Evolutionary conservation across 805 yeast species (phyloP), one percentile per base, ranked within the genome.

Genomic region (Candida khao-thaluensis): DNA sequence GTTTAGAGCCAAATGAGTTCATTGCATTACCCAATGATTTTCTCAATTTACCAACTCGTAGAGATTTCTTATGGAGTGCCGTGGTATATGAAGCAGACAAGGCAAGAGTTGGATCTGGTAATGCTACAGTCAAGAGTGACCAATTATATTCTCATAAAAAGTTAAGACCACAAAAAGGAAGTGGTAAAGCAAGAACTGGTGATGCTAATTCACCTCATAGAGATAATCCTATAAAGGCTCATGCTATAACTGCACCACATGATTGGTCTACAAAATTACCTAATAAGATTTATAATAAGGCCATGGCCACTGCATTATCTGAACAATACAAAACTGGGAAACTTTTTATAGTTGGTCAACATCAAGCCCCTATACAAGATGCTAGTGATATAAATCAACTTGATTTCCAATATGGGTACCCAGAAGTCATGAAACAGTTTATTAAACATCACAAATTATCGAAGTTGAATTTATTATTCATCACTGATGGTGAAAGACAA

Each of bases 121-220:
- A 82, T 54, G 95, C 93, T 22, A 83, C 87, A 25, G 87, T 93
- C 42, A 82, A 96, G 63, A 77, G 86, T 25, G 91, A 87, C 51
- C 84, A 83, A 63, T 89, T 90, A 43, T 90, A 77, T 60, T 84
- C 95, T 17, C 77, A 95, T 62, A 76, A 76, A 54, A 93, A 93
- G 59, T 69, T 93, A 50, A 72, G 79, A 26, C 86, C 88, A 21
- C 99, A 93, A 66, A 93, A 93, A 65, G 98, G 98, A 44, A 69
- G 87, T 11, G 99, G 99, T 66, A 75, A 77, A 45, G 99, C 99
- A 38, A 82, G 99, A 72, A 83, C 79, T 39, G 99, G 99, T 69
- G 97, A 90, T 64, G 89, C 85, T 43, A 91, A 90, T 55, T 87
- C 96, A 17, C 99, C 99, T 35, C 84, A 82, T 31, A 81, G 96